These are phyloP conservation scores for Prunus dulcis DNA, from an alignment of 306 rosid genomes.

Conservation along the genomic window DNA sequence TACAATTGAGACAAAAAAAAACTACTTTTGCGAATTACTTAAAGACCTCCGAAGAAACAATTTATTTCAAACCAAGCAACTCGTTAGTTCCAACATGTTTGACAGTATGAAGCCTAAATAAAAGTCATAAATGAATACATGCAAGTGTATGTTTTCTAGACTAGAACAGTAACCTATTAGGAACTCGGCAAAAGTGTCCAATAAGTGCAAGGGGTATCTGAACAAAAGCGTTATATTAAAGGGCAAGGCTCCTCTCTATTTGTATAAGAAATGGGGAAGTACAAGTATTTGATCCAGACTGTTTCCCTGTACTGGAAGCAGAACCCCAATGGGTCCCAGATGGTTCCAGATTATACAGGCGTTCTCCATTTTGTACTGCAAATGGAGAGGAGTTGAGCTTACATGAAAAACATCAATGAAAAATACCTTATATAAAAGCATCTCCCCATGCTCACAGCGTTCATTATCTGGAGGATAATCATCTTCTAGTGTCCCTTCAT, in stretches of 20 bases:
- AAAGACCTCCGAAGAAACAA: not conserved
- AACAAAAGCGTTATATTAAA: not conserved
- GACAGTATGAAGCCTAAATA: not conserved
- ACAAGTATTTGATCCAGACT: not conserved
- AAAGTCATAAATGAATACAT: too few species aligned
- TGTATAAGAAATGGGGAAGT: not conserved
- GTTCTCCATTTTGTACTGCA: not conserved
- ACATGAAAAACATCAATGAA: constrained; percentile 11
- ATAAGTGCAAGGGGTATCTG: not conserved
- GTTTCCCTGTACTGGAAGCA: not conserved
- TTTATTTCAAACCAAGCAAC: not conserved
- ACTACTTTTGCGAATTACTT: not conserved
- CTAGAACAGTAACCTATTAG: not conserved
- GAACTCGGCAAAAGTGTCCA: too few species aligned
- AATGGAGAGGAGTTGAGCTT: constrained; percentile 14
- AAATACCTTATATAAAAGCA: constrained; percentile 89
- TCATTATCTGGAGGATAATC: constrained; percentile 95
- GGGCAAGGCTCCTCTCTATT: not conserved
- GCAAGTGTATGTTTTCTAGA: not conserved
- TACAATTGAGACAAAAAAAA: too few species aligned
- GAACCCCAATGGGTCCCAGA: not conserved
- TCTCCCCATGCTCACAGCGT: constrained; percentile 97
- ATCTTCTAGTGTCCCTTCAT: constrained; percentile 96
- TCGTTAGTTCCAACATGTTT: not conserved
- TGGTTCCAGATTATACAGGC: not conserved